Evolutionary conservation across 2,329 filamentous ascomycete genomes (phyloP), one percentile per base, ranked within the genome.

Genomic region (Fusarium clavum): DNA sequence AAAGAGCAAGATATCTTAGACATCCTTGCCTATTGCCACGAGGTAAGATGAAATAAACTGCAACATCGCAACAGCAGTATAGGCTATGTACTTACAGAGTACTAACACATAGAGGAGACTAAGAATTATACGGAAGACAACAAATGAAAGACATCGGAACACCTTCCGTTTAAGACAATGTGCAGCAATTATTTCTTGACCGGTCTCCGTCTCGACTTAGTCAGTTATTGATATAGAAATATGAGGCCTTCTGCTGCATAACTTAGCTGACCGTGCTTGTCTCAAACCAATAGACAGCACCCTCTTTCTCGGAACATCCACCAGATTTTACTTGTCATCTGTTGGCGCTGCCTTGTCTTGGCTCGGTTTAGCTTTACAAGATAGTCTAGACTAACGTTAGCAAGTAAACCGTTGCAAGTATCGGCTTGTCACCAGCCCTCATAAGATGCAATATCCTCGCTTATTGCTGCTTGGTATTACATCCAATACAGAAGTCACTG

Each of bases 221-320:
- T 57, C 52, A 61, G 51, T 57, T 61, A 24, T 61, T 61, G 45
- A 61, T 61, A 34, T 30, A 34, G 41, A 32, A 49, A 66, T 61
- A 61, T 66, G 63, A 66, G 63, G 63, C 63, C 63, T 45, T 66
- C 61, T 49, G 56, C 51, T 55, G 38, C 62, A 55, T 66, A 34
- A 55, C 46, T 38, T 47, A 63, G 58, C 22, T 48, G 43, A 24
- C 54, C 14, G 55, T 34, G 43, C 40, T 32, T 67, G 63, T 67
- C 55, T 66, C 62, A 67, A 67, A 61, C 59, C 46, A 29, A 22
- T 18, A 61, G 27, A 41, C 45, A 13, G n/a, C 22, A 24, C 24
- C 20, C 16, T 32, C 22, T 20, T 53, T 27, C 40, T 41, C 30
- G 20, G 41, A 34, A 34, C 22, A 30, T 34, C n/a, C 10, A 5